Percentiles rank a stretch among this genome's conserved stretches.
These are phyloP conservation scores for Nakaseomyces delphensis DNA, from an alignment of 1,139 yeast species.

Conservation along the genomic window DNA sequence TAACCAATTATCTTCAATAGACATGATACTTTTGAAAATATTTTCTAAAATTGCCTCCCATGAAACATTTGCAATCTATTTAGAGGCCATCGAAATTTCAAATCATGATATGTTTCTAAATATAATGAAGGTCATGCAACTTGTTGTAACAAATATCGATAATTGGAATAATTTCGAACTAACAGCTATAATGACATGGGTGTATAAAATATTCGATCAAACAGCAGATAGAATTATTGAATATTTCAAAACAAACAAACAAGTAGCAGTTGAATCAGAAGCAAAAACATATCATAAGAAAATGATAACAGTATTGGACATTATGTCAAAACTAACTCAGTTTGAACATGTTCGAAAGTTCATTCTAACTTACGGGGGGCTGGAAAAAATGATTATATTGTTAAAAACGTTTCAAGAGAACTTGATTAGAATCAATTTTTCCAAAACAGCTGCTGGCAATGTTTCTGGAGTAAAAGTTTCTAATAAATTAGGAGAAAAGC, in stretches of 20 bases:
- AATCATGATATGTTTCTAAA: slow-evolving; percentile 18
- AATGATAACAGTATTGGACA: slow-evolving; percentile 36
- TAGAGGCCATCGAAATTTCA: slow-evolving; percentile 22
- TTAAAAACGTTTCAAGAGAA: slow-evolving; percentile 44
- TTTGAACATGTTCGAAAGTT: slow-evolving; percentile 46
- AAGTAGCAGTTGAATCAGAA: slow-evolving; percentile 14
- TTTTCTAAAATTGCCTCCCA: slow-evolving; percentile 28
- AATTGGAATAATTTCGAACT: slow-evolving; percentile 48
- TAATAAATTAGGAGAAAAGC: slow-evolving; percentile 26
- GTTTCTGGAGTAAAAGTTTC: slow-evolving; percentile 27
- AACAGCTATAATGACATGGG: slow-evolving; percentile 49
- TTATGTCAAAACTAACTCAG: slow-evolving; percentile 44
- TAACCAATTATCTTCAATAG: slow-evolving; percentile 13
- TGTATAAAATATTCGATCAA: slow-evolving; percentile 35
- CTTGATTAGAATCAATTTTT: slow-evolving; percentile 32
- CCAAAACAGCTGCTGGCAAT: slow-evolving; percentile 16
- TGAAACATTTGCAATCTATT: slow-evolving; percentile 34
- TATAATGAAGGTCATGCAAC: slow-evolving; percentile 34
- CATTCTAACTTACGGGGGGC: slow-evolving; percentile 42
- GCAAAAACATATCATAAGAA: slow-evolving; percentile 18
- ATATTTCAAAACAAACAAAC: slow-evolving; percentile 21
- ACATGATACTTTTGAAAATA: slow-evolving; percentile 17
- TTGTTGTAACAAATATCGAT: slow-evolving; percentile 41
- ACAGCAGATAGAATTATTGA: slow-evolving; percentile 17
- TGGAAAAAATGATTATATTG: slow-evolving; percentile 39